Percentiles rank a stretch among this genome's conserved stretches.
Evolutionary conservation across 2,329 filamentous ascomycete genomes (phyloP).

Genomic region (Stagonosporopsis cucurbitacearum): DNA sequence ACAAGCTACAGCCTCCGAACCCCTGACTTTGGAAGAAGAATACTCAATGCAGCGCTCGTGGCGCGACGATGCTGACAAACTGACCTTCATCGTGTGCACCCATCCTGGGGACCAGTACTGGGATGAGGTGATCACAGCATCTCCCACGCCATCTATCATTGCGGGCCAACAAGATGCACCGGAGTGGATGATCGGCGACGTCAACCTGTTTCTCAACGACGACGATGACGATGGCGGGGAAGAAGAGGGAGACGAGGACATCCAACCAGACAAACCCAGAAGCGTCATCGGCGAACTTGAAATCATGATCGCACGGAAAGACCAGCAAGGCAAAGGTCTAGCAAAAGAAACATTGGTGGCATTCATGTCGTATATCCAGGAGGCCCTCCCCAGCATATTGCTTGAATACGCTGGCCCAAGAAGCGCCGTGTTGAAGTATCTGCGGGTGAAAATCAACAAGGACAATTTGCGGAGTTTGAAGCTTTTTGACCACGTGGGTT

Average conservation of each 20-base stretch:
- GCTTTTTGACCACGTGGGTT: slow-evolving; percentile 67
- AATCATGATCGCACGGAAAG: slow-evolving; percentile 77
- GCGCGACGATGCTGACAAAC: slow-evolving; percentile 81
- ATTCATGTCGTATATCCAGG: slow-evolving; percentile 72
- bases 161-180: slow-evolving; percentile 59
- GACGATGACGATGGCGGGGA: slow-evolving; percentile 34
- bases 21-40: slow-evolving; percentile 79
- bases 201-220: slow-evolving; percentile 72
- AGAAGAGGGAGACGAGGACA: slow-evolving; percentile 19
- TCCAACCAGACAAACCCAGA: neutral
- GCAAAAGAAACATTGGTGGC: slow-evolving; percentile 70
- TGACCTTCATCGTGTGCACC: slow-evolving; percentile 85
- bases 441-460: slow-evolving; percentile 68
- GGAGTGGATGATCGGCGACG: slow-evolving; percentile 56
- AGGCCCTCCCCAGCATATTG: slow-evolving; percentile 62
- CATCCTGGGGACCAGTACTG: neutral
- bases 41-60: slow-evolving; percentile 90
- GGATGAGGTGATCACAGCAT: neutral
- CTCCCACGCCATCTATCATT: slow-evolving; percentile 1
- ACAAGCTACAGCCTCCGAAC: slow-evolving; percentile 85
- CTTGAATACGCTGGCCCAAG: slow-evolving; percentile 56
- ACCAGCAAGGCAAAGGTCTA: slow-evolving; percentile 66
- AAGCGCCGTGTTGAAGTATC: slow-evolving; percentile 44
- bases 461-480: slow-evolving; percentile 63
- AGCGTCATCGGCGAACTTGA: slow-evolving; percentile 74